A percentile compares a stretch with the other conserved stretches of the same genome.
Evolutionary conservation across 2,329 filamentous ascomycete genomes (phyloP).

Genomic region (Drechmeria coniospora): DNA sequence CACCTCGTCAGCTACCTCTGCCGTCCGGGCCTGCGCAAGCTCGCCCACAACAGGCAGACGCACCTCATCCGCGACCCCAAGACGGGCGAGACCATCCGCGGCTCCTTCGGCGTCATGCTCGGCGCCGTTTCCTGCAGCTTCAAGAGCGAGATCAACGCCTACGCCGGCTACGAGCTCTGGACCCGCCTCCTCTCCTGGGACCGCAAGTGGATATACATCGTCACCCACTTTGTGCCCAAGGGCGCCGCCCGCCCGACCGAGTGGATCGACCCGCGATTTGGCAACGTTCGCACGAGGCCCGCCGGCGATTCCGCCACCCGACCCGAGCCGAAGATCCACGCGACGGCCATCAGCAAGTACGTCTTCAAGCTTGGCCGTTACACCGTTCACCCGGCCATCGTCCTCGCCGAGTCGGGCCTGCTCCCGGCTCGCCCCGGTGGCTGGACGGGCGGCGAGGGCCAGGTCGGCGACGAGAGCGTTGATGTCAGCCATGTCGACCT

Average conservation of each 20-base stretch:
- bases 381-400: constrained; percentile 68
- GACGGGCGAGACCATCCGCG: constrained; percentile 32
- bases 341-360: constrained; percentile 63
- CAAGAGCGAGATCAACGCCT: constrained; percentile 56
- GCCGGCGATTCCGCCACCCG: constrained; percentile 20
- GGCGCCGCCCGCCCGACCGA: constrained; percentile 38
- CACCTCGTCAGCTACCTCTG: constrained; percentile 61
- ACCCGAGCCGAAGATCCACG: constrained; percentile 51
- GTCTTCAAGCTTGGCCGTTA: constrained; percentile 69
- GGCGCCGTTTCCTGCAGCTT: constrained; percentile 63
- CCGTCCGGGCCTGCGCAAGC: constrained; percentile 21
- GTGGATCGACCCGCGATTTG: constrained; percentile 33
- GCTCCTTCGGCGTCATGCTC: constrained; percentile 47
- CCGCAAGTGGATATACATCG: constrained; percentile 65
- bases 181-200: constrained; percentile 59
- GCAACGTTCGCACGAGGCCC: constrained; percentile 25
- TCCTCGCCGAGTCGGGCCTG: constrained; percentile 56
- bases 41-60: constrained; percentile 4
- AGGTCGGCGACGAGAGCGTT: constrained; percentile 22
- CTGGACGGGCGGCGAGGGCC: constrained; percentile 34
- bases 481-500: constrained; percentile 22
- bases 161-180: constrained; percentile 59
- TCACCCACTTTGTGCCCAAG: constrained; percentile 56
- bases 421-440: constrained; percentile 59
- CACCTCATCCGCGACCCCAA: constrained; percentile 33